These are phyloP conservation scores for Colletotrichum musae DNA, from an alignment of 2,329 filamentous ascomycete genomes.

Conservation along the genomic window DNA sequence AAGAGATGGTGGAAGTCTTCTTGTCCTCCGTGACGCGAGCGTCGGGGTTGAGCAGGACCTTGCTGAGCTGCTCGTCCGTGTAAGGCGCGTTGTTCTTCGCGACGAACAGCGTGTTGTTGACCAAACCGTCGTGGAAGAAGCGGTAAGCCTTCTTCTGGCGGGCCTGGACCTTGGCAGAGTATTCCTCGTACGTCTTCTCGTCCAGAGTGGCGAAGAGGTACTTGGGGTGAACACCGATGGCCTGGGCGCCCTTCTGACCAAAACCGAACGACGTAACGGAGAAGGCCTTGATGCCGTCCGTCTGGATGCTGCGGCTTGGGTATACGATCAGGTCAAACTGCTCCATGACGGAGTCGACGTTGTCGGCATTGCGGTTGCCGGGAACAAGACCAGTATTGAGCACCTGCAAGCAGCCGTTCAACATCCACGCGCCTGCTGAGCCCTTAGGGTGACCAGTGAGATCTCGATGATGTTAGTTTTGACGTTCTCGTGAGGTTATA, in stretches of 20 bases:
- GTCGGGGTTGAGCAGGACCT: slow-evolving; percentile 93
- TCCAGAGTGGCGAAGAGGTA: slow-evolving; percentile 97
- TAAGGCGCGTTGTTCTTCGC: slow-evolving; percentile 95
- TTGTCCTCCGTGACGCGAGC: slow-evolving; percentile 89
- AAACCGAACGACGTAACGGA: slow-evolving; percentile 99
- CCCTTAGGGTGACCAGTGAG: slow-evolving; percentile 99
- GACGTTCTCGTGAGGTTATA: too few species aligned
- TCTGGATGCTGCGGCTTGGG: slow-evolving; percentile 94
- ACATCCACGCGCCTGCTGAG: slow-evolving; percentile 99
- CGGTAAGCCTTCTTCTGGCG: slow-evolving; percentile 99
- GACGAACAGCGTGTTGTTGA: slow-evolving; percentile 98
- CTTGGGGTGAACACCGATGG: slow-evolving; percentile 95
- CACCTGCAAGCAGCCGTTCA: slow-evolving; percentile 97
- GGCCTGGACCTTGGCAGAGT: slow-evolving; percentile 89
- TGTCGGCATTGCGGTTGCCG: slow-evolving; percentile 98
- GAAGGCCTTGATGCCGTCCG: slow-evolving; percentile 98
- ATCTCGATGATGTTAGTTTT: slow-evolving; percentile 52
- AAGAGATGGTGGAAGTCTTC: slow-evolving; percentile 86
- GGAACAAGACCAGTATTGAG: slow-evolving; percentile 95
- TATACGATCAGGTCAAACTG: slow-evolving; percentile 98
- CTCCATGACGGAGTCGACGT: slow-evolving; percentile 96
- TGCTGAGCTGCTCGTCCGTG: slow-evolving; percentile 86
- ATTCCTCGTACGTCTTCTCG: slow-evolving; percentile 83
- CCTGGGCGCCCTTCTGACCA: slow-evolving; percentile 98
- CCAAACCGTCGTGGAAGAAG: slow-evolving; percentile 97